Conservation (phyloP, 2,329 filamentous ascomycete genomes). For the Pyrenophora teres region DNA sequence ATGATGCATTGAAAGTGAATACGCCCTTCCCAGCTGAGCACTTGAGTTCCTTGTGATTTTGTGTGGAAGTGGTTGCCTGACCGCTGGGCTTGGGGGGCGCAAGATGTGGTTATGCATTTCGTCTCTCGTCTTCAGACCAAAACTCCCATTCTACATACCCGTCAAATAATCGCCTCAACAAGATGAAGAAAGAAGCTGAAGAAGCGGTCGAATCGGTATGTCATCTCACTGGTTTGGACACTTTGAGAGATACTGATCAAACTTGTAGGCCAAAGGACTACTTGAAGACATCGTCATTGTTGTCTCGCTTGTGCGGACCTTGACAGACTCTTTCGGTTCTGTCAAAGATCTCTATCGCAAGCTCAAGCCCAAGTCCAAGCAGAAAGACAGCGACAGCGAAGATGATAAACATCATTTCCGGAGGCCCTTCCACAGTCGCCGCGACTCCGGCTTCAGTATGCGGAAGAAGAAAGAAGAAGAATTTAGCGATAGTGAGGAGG, state of each 20-base stretch:
- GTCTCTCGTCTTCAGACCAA: background rate
- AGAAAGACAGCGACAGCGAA: constrained; percentile 20
- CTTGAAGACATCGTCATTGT: constrained; percentile 34
- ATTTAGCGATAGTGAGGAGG: constrained; percentile 34
- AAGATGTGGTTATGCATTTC: constrained; percentile 6
- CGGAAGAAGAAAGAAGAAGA: constrained; percentile 19
- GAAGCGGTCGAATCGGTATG: constrained; percentile 22
- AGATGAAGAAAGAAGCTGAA: constrained; percentile 25
- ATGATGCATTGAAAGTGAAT: constrained; percentile 11
- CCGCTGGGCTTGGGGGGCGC: constrained; percentile 3
- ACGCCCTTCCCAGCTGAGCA: constrained; percentile 15
- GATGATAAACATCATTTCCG: constrained; percentile 7
- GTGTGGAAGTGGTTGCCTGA: constrained; percentile 14
- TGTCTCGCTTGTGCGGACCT: constrained; percentile 35
- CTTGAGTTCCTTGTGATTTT: constrained; percentile 2
- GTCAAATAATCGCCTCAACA: background rate
- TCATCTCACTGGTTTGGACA: background rate
- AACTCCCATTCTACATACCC: background rate
- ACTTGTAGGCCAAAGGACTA: constrained; percentile 31
- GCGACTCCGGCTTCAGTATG: constrained; percentile 24
- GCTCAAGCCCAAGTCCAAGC: constrained; percentile 29
- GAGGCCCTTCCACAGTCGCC: constrained; percentile 10
- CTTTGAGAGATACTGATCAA: constrained; percentile 3
- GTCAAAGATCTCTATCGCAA: constrained; percentile 39
- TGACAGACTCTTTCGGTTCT: constrained; percentile 39